Percentiles rank a stretch among this genome's conserved stretches.
Evolutionary conservation across 352 stramenopile species (phyloP).

Genomic region (Blastocystis sp.): DNA sequence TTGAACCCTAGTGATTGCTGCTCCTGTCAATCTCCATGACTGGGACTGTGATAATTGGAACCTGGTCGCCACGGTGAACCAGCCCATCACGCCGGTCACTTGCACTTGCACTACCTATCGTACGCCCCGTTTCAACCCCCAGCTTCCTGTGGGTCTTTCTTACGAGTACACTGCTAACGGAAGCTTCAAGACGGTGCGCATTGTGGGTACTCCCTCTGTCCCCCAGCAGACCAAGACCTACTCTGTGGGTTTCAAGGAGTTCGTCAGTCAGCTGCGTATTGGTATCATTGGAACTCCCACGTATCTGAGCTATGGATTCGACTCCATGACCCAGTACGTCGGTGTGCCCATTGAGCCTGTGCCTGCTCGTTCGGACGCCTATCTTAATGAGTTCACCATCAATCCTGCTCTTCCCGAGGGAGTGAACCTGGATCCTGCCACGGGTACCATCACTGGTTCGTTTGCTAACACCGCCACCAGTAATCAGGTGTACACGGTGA

Average conservation of each 20-base stretch:
- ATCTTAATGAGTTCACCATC: conserved; percentile 32
- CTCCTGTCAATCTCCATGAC: neutral
- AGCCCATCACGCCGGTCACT: neutral
- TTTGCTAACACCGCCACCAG: neutral
- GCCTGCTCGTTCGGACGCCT: neutral
- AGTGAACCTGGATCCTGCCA: neutral
- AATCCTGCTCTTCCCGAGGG: conserved; percentile 17
- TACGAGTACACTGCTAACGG: neutral
- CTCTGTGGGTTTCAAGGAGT: conserved; percentile 31
- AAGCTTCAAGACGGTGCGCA: neutral
- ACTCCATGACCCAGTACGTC: conserved; percentile 9
- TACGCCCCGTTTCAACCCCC: neutral
- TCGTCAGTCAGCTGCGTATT: neutral
- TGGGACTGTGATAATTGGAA: neutral
- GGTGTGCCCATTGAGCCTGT: conserved; percentile 31
- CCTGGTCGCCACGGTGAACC: neutral
- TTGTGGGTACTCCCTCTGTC: conserved; percentile 33
- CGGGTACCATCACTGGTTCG: conserved; percentile 42
- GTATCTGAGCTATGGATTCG: conserved; percentile 45
- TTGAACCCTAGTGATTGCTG: neutral
- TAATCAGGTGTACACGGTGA: conserved; percentile 37
- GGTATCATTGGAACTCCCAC: conserved; percentile 11
- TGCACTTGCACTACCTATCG: neutral
- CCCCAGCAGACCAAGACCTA: neutral
- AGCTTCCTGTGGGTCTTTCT: neutral